phyloP scores from a whole-genome alignment of 2,329 filamentous ascomycete genomes.

The Aspergillus sp. region DNA sequence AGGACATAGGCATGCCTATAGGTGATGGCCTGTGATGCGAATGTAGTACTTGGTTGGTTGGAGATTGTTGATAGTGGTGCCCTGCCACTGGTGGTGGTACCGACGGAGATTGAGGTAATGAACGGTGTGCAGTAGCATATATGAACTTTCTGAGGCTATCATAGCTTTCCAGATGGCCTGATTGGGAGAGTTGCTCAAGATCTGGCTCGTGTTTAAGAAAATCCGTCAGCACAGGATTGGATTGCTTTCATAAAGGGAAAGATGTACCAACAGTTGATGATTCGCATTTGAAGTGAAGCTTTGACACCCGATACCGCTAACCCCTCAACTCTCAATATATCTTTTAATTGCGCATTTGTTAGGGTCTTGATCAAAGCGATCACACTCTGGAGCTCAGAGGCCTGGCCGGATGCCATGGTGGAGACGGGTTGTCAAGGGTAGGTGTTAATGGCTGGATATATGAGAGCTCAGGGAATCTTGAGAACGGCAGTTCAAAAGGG shows the following conservation, averaged over 20 bases:
- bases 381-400: slow-evolving; percentile 43
- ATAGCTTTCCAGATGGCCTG: slow-evolving; percentile 26
- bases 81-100: slow-evolving; percentile 23
- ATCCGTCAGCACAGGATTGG: background rate
- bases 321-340: slow-evolving; percentile 72
- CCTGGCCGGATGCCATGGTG: slow-evolving; percentile 41
- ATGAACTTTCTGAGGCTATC: slow-evolving; percentile 35
- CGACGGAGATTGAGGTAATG: slow-evolving; percentile 26
- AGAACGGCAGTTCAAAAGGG: slow-evolving; percentile 24
- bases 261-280: slow-evolving; percentile 68
- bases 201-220: slow-evolving; percentile 16
- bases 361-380: slow-evolving; percentile 53
- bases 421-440: background rate
- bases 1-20: slow-evolving; percentile 31
- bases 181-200: slow-evolving; percentile 27
- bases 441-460: slow-evolving; percentile 1
- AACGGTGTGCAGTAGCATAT: slow-evolving; percentile 27
- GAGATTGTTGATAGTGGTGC: slow-evolving; percentile 27
- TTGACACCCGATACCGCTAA: slow-evolving; percentile 82
- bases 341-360: slow-evolving; percentile 68
- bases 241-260: background rate
- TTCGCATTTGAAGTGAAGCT: slow-evolving; percentile 73
- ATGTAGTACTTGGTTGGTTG: slow-evolving; percentile 23
- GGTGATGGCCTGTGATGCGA: slow-evolving; percentile 28
- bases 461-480: slow-evolving; percentile 15